Percentiles rank a stretch among this genome's conserved stretches.
These are phyloP conservation scores for Rubia yunnanensis DNA, from an alignment of 257 asterid species.

Conservation along the genomic window DNA sequence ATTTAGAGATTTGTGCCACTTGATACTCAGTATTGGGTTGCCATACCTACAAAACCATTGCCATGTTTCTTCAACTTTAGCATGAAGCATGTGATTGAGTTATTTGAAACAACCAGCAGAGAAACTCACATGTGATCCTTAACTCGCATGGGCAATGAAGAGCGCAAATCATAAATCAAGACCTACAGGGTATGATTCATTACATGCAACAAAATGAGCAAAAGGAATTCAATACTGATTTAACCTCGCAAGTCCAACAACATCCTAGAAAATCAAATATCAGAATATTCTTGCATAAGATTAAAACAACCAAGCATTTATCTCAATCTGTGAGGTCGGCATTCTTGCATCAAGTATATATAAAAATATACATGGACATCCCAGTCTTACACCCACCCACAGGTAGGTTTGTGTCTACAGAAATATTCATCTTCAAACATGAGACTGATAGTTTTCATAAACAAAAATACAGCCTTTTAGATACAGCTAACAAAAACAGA, in stretches of 20 bases:
- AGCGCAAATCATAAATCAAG: constrained; percentile 74
- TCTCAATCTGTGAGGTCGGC: too few species aligned
- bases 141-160: constrained; percentile 58
- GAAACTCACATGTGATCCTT: constrained; percentile 90
- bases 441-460: not conserved
- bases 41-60: constrained; percentile 64
- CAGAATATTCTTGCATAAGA: not conserved
- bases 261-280: not conserved
- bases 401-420: not conserved
- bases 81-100: constrained; percentile 7
- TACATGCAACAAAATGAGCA: not conserved
- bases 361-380: too few species aligned
- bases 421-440: not conserved
- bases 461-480: not conserved
- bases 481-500: not conserved
- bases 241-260: not conserved
- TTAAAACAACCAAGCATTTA: too few species aligned
- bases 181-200: constrained; percentile 35
- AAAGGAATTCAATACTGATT: not conserved
- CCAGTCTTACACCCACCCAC: not conserved
- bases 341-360: not conserved
- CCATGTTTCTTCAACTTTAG: not conserved
- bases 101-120: constrained; percentile 8
- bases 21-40: constrained; percentile 72
- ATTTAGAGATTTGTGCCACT: constrained; percentile 87